Percentiles rank a stretch among this genome's conserved stretches.
These are phyloP conservation scores for Yarrowia osloensis DNA, from an alignment of 805 yeast species.

Conservation along the genomic window DNA sequence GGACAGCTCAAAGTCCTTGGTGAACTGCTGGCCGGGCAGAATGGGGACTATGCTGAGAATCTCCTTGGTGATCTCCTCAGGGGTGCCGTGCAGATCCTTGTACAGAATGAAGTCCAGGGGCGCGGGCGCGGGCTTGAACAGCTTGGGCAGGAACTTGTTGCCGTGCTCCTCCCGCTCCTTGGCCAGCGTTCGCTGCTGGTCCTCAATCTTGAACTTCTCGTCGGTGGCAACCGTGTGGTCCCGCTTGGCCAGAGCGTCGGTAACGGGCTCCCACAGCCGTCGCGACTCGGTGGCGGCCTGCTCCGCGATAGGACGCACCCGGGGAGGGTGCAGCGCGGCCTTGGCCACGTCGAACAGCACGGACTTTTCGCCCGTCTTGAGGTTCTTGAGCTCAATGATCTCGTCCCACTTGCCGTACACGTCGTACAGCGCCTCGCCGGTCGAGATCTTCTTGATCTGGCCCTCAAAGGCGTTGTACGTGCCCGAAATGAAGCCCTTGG, in stretches of 20 bases:
- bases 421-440: slow-evolving; percentile 60
- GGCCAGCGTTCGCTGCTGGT: slow-evolving; percentile 75
- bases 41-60: slow-evolving; percentile 73
- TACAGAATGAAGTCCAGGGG: slow-evolving; percentile 64
- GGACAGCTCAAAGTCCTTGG: slow-evolving; percentile 65
- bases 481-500: slow-evolving; percentile 92
- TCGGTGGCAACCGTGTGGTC: slow-evolving; percentile 84
- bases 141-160: slow-evolving; percentile 74
- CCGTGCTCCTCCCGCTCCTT: slow-evolving; percentile 76
- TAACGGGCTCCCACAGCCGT: slow-evolving; percentile 78
- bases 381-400: slow-evolving; percentile 65
- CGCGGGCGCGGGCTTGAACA: slow-evolving; percentile 57
- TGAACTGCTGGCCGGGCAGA: slow-evolving; percentile 75
- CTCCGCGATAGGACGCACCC: slow-evolving; percentile 72
- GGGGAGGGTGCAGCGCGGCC: slow-evolving; percentile 59
- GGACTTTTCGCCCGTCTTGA: slow-evolving; percentile 50
- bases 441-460: slow-evolving; percentile 52
- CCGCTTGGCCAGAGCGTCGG: slow-evolving; percentile 74
- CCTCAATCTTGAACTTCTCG: slow-evolving; percentile 84
- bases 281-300: slow-evolving; percentile 84
- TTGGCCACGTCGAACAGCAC: slow-evolving; percentile 63
- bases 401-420: slow-evolving; percentile 94
- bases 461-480: slow-evolving; percentile 90
- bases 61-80: slow-evolving; percentile 54
- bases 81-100: slow-evolving; percentile 59